A percentile compares a stretch with the other conserved stretches of the same genome.
These are phyloP conservation scores for Orbilia quercus DNA, from an alignment of 2,329 filamentous ascomycete species.

Conservation along the genomic window DNA sequence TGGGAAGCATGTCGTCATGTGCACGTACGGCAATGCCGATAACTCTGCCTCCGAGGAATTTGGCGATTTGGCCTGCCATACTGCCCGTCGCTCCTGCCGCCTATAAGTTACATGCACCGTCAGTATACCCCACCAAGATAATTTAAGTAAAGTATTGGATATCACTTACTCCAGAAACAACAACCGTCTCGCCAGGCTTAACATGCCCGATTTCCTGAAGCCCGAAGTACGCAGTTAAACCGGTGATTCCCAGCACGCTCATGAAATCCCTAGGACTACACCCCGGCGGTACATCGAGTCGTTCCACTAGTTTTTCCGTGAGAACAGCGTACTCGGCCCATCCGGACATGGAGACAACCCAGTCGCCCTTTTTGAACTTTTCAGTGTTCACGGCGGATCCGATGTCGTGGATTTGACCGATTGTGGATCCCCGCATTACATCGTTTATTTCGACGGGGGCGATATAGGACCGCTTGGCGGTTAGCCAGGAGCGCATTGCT, in stretches of 20 bases:
- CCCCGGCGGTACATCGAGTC: conserved; percentile 65
- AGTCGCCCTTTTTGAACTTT: conserved; percentile 69
- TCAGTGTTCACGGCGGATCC: conserved; percentile 68
- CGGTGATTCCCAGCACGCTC: conserved; percentile 71
- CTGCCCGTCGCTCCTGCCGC: conserved; percentile 82
- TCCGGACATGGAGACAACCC: conserved; percentile 69
- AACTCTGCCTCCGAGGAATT: conserved; percentile 72
- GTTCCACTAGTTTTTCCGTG: conserved; percentile 66
- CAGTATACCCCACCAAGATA: too few species aligned
- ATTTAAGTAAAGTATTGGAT: too few species aligned
- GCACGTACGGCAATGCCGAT: conserved; percentile 50
- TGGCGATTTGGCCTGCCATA: conserved; percentile 81
- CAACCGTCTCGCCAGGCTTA: conserved; percentile 77
- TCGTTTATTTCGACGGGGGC: conserved; percentile 76
- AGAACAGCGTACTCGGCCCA: conserved; percentile 76
- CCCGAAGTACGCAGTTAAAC: conserved; percentile 80
- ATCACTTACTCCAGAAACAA: conserved; percentile 72
- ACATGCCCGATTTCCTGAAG: conserved; percentile 76
- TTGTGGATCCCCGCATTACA: conserved; percentile 73
- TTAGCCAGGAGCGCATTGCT: conserved; percentile 80
- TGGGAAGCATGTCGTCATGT: background rate
- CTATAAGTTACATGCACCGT: conserved; percentile 9
- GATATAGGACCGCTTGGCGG: conserved; percentile 71
- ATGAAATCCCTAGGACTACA: conserved; percentile 62
- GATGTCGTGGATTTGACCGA: conserved; percentile 69